These are phyloP conservation scores for Tulasnella sp. DNA, from an alignment of 768 basidiomycete genomes.

Conservation along the genomic window DNA sequence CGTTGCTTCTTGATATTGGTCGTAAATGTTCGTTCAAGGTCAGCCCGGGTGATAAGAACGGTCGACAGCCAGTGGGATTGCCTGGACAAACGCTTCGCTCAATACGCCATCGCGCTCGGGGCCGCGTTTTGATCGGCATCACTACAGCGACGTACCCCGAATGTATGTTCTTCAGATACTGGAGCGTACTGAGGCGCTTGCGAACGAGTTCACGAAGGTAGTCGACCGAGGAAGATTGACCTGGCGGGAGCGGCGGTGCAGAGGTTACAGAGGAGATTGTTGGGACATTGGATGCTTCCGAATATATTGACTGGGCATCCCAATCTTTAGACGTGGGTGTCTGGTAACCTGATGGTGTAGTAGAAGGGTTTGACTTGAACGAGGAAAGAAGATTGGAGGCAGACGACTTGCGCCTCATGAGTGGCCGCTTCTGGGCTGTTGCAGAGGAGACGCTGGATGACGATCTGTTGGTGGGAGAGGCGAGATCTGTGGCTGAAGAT, in stretches of 20 bases:
- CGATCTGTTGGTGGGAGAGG: background rate
- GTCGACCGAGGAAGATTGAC: slow-evolving; percentile 33
- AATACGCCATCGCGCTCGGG: slow-evolving; percentile 6
- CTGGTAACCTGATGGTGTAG: slow-evolving; percentile 14
- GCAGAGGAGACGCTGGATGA: background rate
- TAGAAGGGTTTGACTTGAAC: slow-evolving; percentile 30
- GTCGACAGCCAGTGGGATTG: slow-evolving; percentile 84
- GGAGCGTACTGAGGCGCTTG: slow-evolving; percentile 75
- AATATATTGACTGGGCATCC: slow-evolving; percentile 58
- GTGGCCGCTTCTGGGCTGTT: slow-evolving; percentile 32
- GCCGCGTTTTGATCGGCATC: background rate
- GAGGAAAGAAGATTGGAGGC: slow-evolving; percentile 58
- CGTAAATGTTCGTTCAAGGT: slow-evolving; percentile 63
- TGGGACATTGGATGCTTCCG: slow-evolving; percentile 24
- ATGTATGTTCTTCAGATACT: slow-evolving; percentile 72
- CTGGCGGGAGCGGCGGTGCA: slow-evolving; percentile 7
- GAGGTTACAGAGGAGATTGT: slow-evolving; percentile 7
- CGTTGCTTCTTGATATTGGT: slow-evolving; percentile 68
- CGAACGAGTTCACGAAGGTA: slow-evolving; percentile 66
- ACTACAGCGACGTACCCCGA: slow-evolving; percentile 51
- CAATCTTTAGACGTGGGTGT: slow-evolving; percentile 43
- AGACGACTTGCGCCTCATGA: slow-evolving; percentile 73
- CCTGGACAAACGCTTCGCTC: slow-evolving; percentile 30
- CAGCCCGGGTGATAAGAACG: slow-evolving; percentile 58
- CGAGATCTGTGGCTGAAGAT: background rate